Evolutionary conservation across 2,329 filamentous ascomycete species (phyloP), one percentile per base, ranked within the genome.

Genomic region (Phialocephala sp.): DNA sequence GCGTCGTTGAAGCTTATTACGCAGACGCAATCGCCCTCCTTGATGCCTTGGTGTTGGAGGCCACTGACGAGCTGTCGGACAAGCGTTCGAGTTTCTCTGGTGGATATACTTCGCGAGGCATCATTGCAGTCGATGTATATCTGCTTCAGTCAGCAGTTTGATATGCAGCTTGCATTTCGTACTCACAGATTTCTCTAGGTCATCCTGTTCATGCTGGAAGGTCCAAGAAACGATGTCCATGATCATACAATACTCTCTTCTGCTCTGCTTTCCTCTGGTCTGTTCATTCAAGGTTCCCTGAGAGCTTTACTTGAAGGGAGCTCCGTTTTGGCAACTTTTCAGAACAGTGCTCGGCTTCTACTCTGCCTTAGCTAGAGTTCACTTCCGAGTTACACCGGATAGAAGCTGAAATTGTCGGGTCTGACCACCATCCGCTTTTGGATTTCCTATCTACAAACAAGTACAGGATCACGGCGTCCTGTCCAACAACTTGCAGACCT

Each of bases 1-100:
- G 75, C 72, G 65, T 75, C 71, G 65, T 75, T 76, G 58, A 74
- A 73, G 18, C 69, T 73, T 55, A 72, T 55, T n/a, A 75, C 63
- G 47, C 73, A 75, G 12, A 75, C 69, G 39, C 72, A 73, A 59
- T 74, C 72, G 27, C 71, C 70, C 41, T 69, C 66, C 47, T 68
- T 56, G 9, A 76, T 45, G 0, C 71, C 72, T 11, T 68, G 64
- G 6, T 68, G 63, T 36, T 72, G 69, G 47, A 75, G 60, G 8
- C 73, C 73, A 32, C 71, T 67, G 6, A 73, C 64, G 9, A 75
- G 64, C 45, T 72, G 66, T 22, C 69, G 65, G 15, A 74, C 66
- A 2, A 72, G 37, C 12, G 41, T 32, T 39, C 64, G 63, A 35
- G 67, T 68, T 62, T 73, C 66, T 8, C 57, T 68, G 20, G 71